These are phyloP conservation scores for Zygnema cylindricum DNA, from an alignment of 139 green algal species.

Conservation along the genomic window DNA sequence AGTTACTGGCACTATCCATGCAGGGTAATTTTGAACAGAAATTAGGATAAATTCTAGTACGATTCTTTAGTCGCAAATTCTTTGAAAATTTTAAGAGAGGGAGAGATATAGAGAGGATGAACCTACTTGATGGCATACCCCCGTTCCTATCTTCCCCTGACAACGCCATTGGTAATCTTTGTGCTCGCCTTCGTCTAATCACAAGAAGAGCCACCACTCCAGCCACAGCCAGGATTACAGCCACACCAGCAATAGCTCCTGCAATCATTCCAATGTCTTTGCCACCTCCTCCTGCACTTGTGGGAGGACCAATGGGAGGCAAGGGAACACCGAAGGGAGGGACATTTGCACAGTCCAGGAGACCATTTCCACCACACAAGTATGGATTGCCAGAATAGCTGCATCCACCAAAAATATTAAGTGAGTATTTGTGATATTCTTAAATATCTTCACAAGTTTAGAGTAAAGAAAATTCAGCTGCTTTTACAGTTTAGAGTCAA, in stretches of 20 bases:
- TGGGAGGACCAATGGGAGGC: neutral
- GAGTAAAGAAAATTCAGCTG: neutral
- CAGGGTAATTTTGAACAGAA: no score
- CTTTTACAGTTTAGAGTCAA: neutral
- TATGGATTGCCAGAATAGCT: neutral
- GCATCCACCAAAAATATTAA: no score
- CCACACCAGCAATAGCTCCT: slow-evolving; percentile 16
- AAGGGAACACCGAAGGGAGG: neutral
- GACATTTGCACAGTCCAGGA: neutral
- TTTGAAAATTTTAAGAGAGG: no score
- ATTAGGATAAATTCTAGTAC: no score
- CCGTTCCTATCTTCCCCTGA: no score
- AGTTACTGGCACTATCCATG: no score
- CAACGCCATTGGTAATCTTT: no score
- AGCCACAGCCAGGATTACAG: neutral
- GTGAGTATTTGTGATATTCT: no score
- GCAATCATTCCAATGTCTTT: neutral
- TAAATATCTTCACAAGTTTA: neutral
- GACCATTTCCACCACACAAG: neutral
- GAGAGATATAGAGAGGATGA: no score
- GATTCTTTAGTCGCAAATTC: no score
- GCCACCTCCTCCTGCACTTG: neutral
- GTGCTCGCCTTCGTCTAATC: neutral
- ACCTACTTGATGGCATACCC: no score
- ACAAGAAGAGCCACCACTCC: neutral